These are phyloP conservation scores for Clathrospora elynae DNA, from an alignment of 2,329 filamentous ascomycete genomes.

Conservation along the genomic window DNA sequence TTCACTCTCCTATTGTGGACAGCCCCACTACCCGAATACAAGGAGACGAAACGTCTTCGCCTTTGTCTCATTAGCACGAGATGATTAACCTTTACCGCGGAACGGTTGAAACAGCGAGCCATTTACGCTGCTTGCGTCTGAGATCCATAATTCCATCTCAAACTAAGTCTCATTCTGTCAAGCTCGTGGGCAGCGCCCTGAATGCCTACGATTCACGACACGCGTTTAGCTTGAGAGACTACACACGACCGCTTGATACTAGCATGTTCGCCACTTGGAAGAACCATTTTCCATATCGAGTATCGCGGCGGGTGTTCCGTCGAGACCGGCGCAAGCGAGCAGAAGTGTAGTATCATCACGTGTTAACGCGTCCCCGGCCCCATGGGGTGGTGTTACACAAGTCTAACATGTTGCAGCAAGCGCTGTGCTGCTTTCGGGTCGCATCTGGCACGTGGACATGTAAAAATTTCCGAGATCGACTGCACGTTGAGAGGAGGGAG, in stretches of 20 bases:
- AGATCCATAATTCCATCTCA: too few relatives aligned
- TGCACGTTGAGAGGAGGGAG: background rate
- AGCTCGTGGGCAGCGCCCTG: too few relatives aligned
- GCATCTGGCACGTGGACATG: too few relatives aligned
- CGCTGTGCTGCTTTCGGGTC: constrained; percentile 3
- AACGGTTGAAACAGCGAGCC: background rate
- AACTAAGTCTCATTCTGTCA: too few relatives aligned
- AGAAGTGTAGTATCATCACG: constrained; percentile 4
- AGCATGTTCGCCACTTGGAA: background rate
- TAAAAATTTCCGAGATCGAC: too few relatives aligned
- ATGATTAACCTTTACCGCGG: too few relatives aligned
- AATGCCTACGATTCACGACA: too few relatives aligned
- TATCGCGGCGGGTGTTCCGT: background rate
- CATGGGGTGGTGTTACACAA: constrained; percentile 4
- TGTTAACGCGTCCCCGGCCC: constrained; percentile 8
- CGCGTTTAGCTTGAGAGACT: too few relatives aligned
- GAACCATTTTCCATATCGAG: constrained; percentile 11
- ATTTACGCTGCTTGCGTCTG: background rate
- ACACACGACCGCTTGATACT: too few relatives aligned
- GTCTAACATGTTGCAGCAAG: constrained; percentile 3
- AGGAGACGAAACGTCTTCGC: background rate
- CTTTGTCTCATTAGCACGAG: background rate
- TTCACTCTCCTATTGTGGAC: background rate
- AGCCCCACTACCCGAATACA: background rate
- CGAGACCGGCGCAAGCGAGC: constrained; percentile 8